These are phyloP conservation scores for Rhizopogon sp. DNA, from an alignment of 768 basidiomycete species.

Conservation along the genomic window DNA sequence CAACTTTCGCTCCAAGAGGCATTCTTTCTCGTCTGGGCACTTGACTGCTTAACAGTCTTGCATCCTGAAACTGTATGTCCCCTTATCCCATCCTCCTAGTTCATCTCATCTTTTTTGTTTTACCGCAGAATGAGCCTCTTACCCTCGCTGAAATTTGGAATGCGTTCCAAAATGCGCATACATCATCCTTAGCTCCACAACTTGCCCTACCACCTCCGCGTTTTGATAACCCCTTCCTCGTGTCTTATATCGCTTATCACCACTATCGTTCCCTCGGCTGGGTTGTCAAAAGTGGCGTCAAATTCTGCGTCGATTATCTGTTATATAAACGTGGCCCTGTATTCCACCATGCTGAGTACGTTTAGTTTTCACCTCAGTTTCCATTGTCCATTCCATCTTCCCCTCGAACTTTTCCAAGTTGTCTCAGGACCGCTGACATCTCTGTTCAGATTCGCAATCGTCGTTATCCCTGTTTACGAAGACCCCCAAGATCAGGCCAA, in stretches of 20 bases:
- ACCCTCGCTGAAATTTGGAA: conserved; percentile 56
- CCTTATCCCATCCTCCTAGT: conserved; percentile 4
- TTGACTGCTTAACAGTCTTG: conserved; percentile 75
- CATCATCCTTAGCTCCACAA: conserved; percentile 33
- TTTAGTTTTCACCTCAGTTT: conserved; percentile 3
- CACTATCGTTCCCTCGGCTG: conserved; percentile 95
- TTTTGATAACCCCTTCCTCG: conserved; percentile 89
- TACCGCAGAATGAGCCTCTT: conserved; percentile 47
- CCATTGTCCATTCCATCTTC: background rate
- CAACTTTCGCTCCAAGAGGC: conserved; percentile 88
- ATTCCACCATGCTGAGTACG: conserved; percentile 93
- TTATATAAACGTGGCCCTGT: conserved; percentile 94
- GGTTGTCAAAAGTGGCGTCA: conserved; percentile 94
- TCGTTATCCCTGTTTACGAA: conserved; percentile 90
- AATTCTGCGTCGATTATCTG: conserved; percentile 95
- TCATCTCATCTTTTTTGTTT: background rate
- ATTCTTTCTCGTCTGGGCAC: conserved; percentile 80
- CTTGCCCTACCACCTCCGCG: conserved; percentile 31
- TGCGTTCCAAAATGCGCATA: conserved; percentile 54
- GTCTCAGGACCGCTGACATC: background rate
- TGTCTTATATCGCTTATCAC: conserved; percentile 88
- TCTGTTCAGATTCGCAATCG: conserved; percentile 71
- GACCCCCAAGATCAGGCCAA: conserved; percentile 64
- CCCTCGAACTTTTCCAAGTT: background rate
- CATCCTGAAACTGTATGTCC: conserved; percentile 58